Conservation (phyloP, 768 basidiomycete genomes). For the Russula sp. region DNA sequence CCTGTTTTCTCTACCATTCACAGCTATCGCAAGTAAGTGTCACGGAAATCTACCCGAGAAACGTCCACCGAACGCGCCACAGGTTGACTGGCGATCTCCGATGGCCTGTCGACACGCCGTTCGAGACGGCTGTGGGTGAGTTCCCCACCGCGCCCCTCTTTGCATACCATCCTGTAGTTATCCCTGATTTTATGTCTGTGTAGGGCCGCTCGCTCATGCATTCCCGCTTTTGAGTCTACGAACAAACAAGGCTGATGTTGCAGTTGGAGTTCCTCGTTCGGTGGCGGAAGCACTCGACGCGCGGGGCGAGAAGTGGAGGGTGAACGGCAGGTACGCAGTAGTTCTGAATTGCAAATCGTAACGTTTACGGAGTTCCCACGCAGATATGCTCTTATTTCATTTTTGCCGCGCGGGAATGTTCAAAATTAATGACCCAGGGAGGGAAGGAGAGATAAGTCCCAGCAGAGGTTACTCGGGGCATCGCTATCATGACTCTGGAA, state of each 20-base stretch:
- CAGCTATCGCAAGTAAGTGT: slow-evolving; percentile 77
- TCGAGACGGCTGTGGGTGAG: slow-evolving; percentile 65
- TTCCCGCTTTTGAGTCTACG: slow-evolving; percentile 82
- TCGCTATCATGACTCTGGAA: too few relatives aligned
- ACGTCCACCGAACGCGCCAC: slow-evolving; percentile 3
- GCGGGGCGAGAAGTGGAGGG: slow-evolving; percentile 66
- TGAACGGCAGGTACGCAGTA: slow-evolving; percentile 64
- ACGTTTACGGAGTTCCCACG: not conserved
- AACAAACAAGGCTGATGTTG: slow-evolving; percentile 95
- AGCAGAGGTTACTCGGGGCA: too few relatives aligned
- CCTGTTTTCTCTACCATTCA: slow-evolving; percentile 2
- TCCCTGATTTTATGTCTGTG: not conserved
- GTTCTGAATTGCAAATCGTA: not conserved
- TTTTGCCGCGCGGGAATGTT: not conserved
- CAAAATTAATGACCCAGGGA: not conserved
- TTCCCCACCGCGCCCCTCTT: not conserved
- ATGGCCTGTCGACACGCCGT: slow-evolving; percentile 81
- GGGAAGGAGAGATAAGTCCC: too few relatives aligned
- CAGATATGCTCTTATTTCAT: slow-evolving; percentile 19
- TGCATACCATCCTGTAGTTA: not conserved
- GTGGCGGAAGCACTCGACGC: slow-evolving; percentile 62
- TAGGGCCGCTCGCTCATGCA: slow-evolving; percentile 70
- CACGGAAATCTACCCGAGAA: not conserved
- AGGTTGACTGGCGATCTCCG: slow-evolving; percentile 84
- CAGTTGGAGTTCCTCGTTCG: slow-evolving; percentile 69